Conservation (phyloP, 2,329 filamentous ascomycete genomes). For the Periconia macrospinosa region DNA sequence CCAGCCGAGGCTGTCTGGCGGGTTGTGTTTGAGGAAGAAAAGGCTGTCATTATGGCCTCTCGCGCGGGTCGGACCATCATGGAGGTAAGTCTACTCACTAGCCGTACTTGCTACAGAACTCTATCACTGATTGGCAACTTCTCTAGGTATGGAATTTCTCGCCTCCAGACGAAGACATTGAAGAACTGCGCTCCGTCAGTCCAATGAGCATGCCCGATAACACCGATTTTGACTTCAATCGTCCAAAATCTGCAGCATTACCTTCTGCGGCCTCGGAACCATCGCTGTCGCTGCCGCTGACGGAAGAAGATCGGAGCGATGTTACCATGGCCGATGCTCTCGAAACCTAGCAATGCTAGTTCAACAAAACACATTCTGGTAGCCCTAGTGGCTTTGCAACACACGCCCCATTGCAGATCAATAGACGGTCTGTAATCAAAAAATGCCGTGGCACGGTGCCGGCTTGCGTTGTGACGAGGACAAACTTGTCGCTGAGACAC, state of each 20-base stretch:
- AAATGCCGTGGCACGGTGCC: too few relatives aligned
- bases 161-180: conserved; percentile 64
- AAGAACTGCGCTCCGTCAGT: conserved; percentile 42
- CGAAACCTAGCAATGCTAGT: conserved; percentile 13
- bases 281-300: conserved; percentile 9
- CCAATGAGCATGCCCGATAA: conserved; percentile 49
- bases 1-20: conserved; percentile 96
- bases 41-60: conserved; percentile 93
- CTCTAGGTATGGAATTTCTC: conserved; percentile 90
- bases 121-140: neutral
- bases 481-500: too few relatives aligned
- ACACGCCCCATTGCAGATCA: too few relatives aligned
- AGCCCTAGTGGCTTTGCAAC: neutral
- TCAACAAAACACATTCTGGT: neutral
- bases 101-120: neutral
- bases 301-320: conserved; percentile 23
- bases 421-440: too few relatives aligned
- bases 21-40: conserved; percentile 97
- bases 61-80: conserved; percentile 86
- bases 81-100: conserved; percentile 69
- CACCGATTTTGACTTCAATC: conserved; percentile 31
- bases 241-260: conserved; percentile 35
- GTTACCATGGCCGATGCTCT: conserved; percentile 37
- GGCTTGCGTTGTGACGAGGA: too few relatives aligned
- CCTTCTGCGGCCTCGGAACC: conserved; percentile 17